Evolutionary conservation across 2,329 filamentous ascomycete genomes (phyloP).

Genomic region (Talaromyces funiculosus): DNA sequence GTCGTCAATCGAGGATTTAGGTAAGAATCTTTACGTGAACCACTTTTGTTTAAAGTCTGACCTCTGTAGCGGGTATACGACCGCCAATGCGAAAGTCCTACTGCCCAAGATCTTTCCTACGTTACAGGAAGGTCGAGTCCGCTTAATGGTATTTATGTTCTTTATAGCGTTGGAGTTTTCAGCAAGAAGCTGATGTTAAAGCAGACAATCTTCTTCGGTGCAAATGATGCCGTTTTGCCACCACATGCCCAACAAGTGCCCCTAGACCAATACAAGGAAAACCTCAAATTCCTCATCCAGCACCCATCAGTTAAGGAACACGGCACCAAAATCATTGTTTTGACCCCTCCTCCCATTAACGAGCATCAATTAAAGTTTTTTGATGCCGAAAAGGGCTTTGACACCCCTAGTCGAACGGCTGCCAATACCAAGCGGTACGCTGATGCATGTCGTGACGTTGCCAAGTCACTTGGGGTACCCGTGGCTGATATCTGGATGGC

Average conservation of each 20-base stretch:
- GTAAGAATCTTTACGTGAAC: slow-evolving; percentile 24
- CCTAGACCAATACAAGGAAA: slow-evolving; percentile 66
- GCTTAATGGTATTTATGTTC: slow-evolving; percentile 34
- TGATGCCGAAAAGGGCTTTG: slow-evolving; percentile 46
- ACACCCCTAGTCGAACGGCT: slow-evolving; percentile 49
- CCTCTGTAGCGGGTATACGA: slow-evolving; percentile 66
- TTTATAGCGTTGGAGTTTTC: background rate
- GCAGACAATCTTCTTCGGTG: slow-evolving; percentile 74
- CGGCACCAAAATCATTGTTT: slow-evolving; percentile 68
- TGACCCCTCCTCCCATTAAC: slow-evolving; percentile 72
- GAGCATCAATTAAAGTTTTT: slow-evolving; percentile 58
- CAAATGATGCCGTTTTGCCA: slow-evolving; percentile 77
- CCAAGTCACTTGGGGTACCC: slow-evolving; percentile 49
- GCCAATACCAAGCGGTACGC: slow-evolving; percentile 59
- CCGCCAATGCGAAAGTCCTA: slow-evolving; percentile 66
- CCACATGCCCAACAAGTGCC: slow-evolving; percentile 69
- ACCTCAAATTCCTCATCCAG: slow-evolving; percentile 64
- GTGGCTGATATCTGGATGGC: slow-evolving; percentile 75
- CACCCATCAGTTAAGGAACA: slow-evolving; percentile 67
- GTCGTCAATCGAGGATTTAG: slow-evolving; percentile 82
- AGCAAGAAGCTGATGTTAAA: background rate
- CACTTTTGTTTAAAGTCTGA: background rate
- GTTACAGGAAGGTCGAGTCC: slow-evolving; percentile 48
- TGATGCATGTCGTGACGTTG: slow-evolving; percentile 60
- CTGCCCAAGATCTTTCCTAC: slow-evolving; percentile 61